These are phyloP conservation scores for Fusarium sarcochroum DNA, from an alignment of 2,329 filamentous ascomycete species.

Conservation along the genomic window DNA sequence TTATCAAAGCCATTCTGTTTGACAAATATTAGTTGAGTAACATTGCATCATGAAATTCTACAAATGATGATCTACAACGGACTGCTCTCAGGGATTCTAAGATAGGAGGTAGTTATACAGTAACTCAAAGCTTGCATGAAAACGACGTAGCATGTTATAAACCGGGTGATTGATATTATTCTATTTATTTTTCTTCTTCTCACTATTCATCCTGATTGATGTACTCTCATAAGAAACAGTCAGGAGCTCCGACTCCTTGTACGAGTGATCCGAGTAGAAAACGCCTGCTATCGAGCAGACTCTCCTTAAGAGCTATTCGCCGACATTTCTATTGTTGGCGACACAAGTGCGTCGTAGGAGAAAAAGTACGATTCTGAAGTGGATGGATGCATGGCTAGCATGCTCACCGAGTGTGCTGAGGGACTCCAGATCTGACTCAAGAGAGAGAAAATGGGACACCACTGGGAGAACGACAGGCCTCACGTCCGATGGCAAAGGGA, in stretches of 20 bases:
- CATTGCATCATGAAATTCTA: neutral
- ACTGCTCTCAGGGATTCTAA: too few species aligned
- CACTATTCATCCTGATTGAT: neutral
- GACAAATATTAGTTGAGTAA: neutral
- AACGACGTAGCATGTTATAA: neutral
- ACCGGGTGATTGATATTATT: neutral
- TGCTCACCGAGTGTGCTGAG: neutral
- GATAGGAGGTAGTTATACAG: neutral
- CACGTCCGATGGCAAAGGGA: neutral
- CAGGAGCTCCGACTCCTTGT: neutral
- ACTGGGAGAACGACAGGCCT: slow-evolving; percentile 1
- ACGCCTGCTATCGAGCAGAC: neutral
- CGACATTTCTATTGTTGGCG: neutral
- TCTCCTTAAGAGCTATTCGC: neutral
- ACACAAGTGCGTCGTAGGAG: neutral
- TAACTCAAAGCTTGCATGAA: neutral
- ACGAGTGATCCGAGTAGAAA: neutral
- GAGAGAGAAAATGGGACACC: neutral
- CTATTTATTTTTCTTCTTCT: neutral
- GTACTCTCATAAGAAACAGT: neutral
- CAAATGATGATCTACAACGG: neutral
- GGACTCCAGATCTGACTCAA: neutral
- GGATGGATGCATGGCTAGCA: neutral
- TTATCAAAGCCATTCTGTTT: neutral
- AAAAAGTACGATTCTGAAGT: neutral